Evolutionary conservation across 768 basidiomycete genomes (phyloP).

Genomic region (Russula olivacea): DNA sequence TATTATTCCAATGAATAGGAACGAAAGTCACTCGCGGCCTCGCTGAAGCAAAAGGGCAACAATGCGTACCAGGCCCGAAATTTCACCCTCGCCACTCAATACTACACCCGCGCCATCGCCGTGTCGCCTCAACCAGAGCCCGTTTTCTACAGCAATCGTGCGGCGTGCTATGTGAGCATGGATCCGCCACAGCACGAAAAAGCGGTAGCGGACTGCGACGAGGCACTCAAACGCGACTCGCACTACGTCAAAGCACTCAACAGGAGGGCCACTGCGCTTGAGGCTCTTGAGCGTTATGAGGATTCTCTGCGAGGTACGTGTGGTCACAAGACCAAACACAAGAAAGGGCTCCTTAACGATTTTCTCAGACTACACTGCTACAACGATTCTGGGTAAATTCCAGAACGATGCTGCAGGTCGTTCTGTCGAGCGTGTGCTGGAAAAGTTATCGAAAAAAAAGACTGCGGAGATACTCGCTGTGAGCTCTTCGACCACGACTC

Average conservation of each 20-base stretch:
- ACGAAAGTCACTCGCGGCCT: slow-evolving; percentile 53
- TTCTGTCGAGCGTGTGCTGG: slow-evolving; percentile 88
- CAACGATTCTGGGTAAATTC: slow-evolving; percentile 92
- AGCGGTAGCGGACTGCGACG: slow-evolving; percentile 84
- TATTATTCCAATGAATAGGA: slow-evolving; percentile 41
- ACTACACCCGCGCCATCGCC: slow-evolving; percentile 71
- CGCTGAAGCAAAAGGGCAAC: slow-evolving; percentile 69
- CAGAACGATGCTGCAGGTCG: slow-evolving; percentile 70
- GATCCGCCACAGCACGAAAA: slow-evolving; percentile 74
- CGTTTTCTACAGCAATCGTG: slow-evolving; percentile 95
- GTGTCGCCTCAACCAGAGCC: slow-evolving; percentile 77
- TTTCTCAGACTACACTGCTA: slow-evolving; percentile 83
- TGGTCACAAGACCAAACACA: not conserved
- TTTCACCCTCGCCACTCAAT: slow-evolving; percentile 52
- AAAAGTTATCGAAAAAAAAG: slow-evolving; percentile 67
- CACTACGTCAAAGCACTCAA: slow-evolving; percentile 89
- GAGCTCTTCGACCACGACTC: slow-evolving; percentile 24
- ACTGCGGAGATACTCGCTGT: slow-evolving; percentile 68
- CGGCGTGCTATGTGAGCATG: slow-evolving; percentile 95
- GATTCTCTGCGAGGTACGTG: slow-evolving; percentile 73
- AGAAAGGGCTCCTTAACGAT: not conserved
- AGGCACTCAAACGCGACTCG: slow-evolving; percentile 75
- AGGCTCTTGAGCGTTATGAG: slow-evolving; percentile 64
- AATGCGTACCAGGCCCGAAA: slow-evolving; percentile 57
- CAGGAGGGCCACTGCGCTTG: slow-evolving; percentile 80